Evolutionary conservation across 2,329 filamentous ascomycete species (phyloP), one percentile per base, ranked within the genome.

Genomic region (Beauveria asiatica): DNA sequence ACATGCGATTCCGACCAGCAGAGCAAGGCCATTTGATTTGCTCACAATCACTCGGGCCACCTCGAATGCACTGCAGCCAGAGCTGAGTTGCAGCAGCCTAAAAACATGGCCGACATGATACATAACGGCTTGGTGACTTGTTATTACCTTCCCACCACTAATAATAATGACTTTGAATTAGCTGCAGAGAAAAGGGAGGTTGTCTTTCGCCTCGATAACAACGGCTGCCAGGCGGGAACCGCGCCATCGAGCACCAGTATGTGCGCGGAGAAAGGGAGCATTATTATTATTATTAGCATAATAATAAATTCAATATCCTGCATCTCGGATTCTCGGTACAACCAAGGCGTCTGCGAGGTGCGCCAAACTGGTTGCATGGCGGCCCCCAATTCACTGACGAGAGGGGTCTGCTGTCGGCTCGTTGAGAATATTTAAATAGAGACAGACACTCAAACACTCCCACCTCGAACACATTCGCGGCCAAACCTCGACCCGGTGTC

Each of bases 361-460:
- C 30, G 19, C 53, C 27, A 56, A 57, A 57, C 49, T 27, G 44
- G 54, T 41, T 57, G 54, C 54, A 49, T 57, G 30, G 44, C 27
- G 44, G 53, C 19, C 42, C 53, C 53, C 53, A 27, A 57, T 39
- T 45, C 23, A 46, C 25, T 25, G 44, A 46, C 42, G 11, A 37
- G 9, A 39, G 42, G 44, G 45, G 10, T 33, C 10, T 33, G 37
- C 23, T 42, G 23, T 42, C 51, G 17, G 49, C 27, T 51, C 49
- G 11, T 19, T 51, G n/a, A 33, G n/a, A n/a, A n/a, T n/a, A n/a
- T n/a, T n/a, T n/a, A n/a, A 30, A 10, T 5, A 55, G 41, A 55
- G 25, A 55, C 41, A 55, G 25, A 55, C 41, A 25, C 39, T 21
- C 7, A 33, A 30, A 9, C 27, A 33, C 30, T 33, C 30, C 30